Percentiles rank a stretch among this genome's conserved stretches.
Evolutionary conservation across 331 rosid species (phyloP).

Genomic region (Arachis monticola): DNA sequence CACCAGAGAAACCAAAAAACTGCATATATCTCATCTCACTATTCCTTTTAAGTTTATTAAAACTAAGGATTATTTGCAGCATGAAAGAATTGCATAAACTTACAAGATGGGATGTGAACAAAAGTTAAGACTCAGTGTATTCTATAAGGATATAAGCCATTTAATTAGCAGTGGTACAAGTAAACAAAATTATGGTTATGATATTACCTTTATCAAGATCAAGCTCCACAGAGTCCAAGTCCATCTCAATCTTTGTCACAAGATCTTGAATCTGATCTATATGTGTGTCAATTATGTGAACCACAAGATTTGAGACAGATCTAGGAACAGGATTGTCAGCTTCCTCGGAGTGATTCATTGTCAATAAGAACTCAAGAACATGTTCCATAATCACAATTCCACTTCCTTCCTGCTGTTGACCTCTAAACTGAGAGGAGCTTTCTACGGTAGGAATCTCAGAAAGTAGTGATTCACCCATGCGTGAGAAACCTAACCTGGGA

Average conservation of each 20-base stretch:
- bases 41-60: constrained; percentile 3
- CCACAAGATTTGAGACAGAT: constrained; percentile 85
- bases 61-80: constrained; percentile 24
- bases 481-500: constrained; percentile 91
- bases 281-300: constrained; percentile 91
- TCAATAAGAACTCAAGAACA: constrained; percentile 93
- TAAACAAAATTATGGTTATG: constrained; percentile 6
- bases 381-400: constrained; percentile 87
- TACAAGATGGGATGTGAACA: background rate
- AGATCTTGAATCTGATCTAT: constrained; percentile 97
- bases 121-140: background rate
- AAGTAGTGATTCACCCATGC: constrained; percentile 78
- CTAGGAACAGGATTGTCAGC: constrained; percentile 94
- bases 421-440: constrained; percentile 53
- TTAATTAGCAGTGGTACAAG: constrained; percentile 8
- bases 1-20: constrained; percentile 11
- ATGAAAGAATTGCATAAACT: background rate
- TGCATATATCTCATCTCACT: constrained; percentile 1
- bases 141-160: background rate
- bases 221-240: constrained; percentile 86
- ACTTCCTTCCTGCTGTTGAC: constrained; percentile 58
- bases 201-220: constrained; percentile 82
- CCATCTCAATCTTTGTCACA: constrained; percentile 91
- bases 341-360: constrained; percentile 98
- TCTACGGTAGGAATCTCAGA: constrained; percentile 92